A percentile compares a stretch with the other conserved stretches of the same genome.
Evolutionary conservation across 345 rosid species (phyloP).

Genomic region (Theobroma cacao): DNA sequence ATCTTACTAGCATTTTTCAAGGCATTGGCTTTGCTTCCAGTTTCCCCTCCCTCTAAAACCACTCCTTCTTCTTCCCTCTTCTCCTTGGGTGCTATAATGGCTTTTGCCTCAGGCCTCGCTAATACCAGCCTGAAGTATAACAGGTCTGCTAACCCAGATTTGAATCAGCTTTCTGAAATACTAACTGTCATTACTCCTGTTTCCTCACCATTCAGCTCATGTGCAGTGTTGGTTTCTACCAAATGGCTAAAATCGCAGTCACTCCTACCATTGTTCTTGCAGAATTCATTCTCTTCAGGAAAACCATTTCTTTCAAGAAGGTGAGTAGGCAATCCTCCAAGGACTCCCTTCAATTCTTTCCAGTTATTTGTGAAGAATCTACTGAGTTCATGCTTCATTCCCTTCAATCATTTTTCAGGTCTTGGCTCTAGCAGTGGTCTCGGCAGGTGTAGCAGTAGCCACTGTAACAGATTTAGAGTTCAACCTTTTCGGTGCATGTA

Average conservation of each 20-base stretch:
- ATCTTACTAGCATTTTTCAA: slow-evolving; percentile 75
- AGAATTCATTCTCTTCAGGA: slow-evolving; percentile 66
- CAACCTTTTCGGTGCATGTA: slow-evolving; percentile 73
- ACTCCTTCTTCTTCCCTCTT: slow-evolving; percentile 84
- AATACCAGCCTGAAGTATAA: slow-evolving; percentile 87
- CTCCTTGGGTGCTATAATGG: slow-evolving; percentile 80
- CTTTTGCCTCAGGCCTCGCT: slow-evolving; percentile 94
- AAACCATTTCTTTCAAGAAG: slow-evolving; percentile 65
- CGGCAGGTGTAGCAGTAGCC: slow-evolving; percentile 85
- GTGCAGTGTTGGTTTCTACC: slow-evolving; percentile 92
- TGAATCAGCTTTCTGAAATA: not conserved
- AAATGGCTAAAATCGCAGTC: slow-evolving; percentile 96
- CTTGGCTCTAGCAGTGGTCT: slow-evolving; percentile 63
- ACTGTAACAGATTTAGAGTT: slow-evolving; percentile 87
- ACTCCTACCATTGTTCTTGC: slow-evolving; percentile 91
- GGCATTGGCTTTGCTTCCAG: slow-evolving; percentile 67
- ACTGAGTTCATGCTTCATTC: too few species aligned
- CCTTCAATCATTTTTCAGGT: slow-evolving; percentile 57
- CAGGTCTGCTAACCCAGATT: slow-evolving; percentile 44
- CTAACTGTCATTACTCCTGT: not conserved
- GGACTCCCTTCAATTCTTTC: not conserved
- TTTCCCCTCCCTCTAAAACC: slow-evolving; percentile 77
- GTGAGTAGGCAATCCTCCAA: slow-evolving; percentile 19
- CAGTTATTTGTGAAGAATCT: too few species aligned
- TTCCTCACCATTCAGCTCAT: slow-evolving; percentile 18